phyloP scores from a whole-genome alignment of 2,329 filamentous ascomycete species.

The Paecilomyces variotii region DNA sequence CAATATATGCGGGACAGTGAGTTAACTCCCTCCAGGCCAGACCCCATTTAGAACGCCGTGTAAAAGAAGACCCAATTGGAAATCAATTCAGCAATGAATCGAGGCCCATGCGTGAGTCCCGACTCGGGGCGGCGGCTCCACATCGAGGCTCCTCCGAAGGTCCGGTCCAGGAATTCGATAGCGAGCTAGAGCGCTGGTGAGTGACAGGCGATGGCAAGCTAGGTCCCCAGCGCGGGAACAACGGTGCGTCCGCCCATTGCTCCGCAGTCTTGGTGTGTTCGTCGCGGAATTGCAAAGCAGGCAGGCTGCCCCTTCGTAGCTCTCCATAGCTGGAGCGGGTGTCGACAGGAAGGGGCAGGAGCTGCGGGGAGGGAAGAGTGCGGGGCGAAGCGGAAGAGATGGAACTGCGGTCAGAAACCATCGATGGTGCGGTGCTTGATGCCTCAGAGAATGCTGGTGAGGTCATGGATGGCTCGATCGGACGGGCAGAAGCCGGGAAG shows the following conservation, averaged over 20 bases:
- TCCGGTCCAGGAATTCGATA: conserved; percentile 17
- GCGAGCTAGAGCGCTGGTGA: conserved; percentile 10
- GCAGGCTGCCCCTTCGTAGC: conserved; percentile 22
- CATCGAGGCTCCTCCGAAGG: conserved; percentile 7
- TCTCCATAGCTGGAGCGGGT: conserved; percentile 34
- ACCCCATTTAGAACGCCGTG: conserved; percentile 9
- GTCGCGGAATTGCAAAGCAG: conserved; percentile 16
- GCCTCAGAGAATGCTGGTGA: conserved; percentile 58
- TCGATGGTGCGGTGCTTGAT: conserved; percentile 56
- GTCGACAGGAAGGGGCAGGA: conserved; percentile 34
- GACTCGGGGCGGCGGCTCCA: conserved; percentile 4
- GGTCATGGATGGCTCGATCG: conserved; percentile 50
- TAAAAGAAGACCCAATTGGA: conserved; percentile 4
- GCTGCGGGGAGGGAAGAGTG: conserved; percentile 34
- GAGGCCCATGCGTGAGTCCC: conserved; percentile 34
- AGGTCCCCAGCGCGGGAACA: background rate
- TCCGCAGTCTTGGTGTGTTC: conserved; percentile 16
- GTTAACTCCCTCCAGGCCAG: background rate
- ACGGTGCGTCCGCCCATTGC: background rate
- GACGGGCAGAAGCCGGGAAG: conserved; percentile 28
- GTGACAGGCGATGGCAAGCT: background rate
- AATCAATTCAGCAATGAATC: conserved; percentile 30
- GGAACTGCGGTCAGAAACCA: conserved; percentile 62
- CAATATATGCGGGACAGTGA: background rate
- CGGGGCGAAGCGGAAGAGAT: conserved; percentile 54